Conservation (phyloP, 805 yeast species). For the Lachancea quebecensis region DNA sequence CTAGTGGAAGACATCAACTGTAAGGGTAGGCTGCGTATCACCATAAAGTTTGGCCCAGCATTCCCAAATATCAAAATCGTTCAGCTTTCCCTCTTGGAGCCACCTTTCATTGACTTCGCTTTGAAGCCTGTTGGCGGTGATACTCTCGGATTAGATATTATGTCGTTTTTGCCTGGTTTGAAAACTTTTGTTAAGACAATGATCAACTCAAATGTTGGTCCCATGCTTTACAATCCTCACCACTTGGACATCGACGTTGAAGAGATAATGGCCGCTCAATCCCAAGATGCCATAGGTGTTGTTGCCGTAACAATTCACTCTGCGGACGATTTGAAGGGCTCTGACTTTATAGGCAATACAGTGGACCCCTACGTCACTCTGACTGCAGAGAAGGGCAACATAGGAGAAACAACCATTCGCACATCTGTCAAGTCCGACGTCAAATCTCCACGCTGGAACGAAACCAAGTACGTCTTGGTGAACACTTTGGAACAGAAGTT, state of each 20-base stretch:
- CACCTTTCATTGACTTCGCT: constrained; percentile 71
- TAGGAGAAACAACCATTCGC: constrained; percentile 33
- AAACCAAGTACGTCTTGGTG: constrained; percentile 54
- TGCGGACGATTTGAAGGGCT: constrained; percentile 42
- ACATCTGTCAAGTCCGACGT: constrained; percentile 54
- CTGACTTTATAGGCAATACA: constrained; percentile 34
- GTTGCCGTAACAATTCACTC: constrained; percentile 56
- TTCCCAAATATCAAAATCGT: constrained; percentile 78
- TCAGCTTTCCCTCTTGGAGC: constrained; percentile 65
- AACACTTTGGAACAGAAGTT: constrained; percentile 51
- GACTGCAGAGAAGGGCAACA: constrained; percentile 37
- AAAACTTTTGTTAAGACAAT: constrained; percentile 62
- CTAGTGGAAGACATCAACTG: constrained; percentile 76
- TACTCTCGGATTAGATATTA: constrained; percentile 76
- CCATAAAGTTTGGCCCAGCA: constrained; percentile 50
- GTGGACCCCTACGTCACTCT: constrained; percentile 55
- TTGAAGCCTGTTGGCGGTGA: constrained; percentile 87
- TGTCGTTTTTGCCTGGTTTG: constrained; percentile 79
- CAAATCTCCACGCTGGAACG: constrained; percentile 59
- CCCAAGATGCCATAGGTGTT: constrained; percentile 65
- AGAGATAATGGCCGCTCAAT: constrained; percentile 55
- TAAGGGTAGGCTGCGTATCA: constrained; percentile 61
- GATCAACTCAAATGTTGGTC: constrained; percentile 64
- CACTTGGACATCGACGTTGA: constrained; percentile 69
- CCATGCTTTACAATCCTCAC: constrained; percentile 78